Base-by-base conservation (phyloP, 331 rosid species). In the Cydonia oblonga region DNA sequence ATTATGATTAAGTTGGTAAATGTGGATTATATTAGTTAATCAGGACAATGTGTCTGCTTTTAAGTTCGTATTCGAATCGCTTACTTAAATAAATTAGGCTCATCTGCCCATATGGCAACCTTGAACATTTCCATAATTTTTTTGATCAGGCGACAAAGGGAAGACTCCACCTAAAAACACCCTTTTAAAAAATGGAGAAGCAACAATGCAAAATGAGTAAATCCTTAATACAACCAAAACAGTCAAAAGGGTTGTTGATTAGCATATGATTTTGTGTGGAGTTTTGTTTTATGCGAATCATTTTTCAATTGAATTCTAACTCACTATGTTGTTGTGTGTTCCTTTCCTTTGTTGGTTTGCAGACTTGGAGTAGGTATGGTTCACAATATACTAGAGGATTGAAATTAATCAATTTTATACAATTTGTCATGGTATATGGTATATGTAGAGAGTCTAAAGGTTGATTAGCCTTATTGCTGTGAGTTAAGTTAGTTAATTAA, bases 141-240 rank as follows among this genome's bases (percentile, higher is more conserved):
- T 79, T 80, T n/a, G 74, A 64, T 62, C 68, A 67, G 75, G 85
- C 77, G 32, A 76, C 75, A 73, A 78, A 68, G 61, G 76, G 66
- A 84, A 75, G 79, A 74, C 68, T 77, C 68, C 71, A 73, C 80
- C 86, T 42, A 42, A 42, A 20, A 53, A n/a, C 25, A 53, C 59
- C 49, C 25, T 12, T 42, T 42, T 42, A 13, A 42, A 42, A 51
- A 51, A 7, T 5, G 56, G 20, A 18, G 56, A 16, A 51, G 20
- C 56, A 51, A 20, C 56, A 49, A 15, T 46, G n/a, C 53, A 46
- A 16, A 46, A 46, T 49, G 54, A 49, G 3, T 18, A 52, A 53
- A 9, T 53, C 59, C 59, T 53, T 42, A 53, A 53, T 53, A 53
- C 59, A 53, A n/a, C 25, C 22, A 53, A 53, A 53, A 19, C 5